Conservation (phyloP, 176 grass and related monocot species). For the Eragrostis nindensis region DNA sequence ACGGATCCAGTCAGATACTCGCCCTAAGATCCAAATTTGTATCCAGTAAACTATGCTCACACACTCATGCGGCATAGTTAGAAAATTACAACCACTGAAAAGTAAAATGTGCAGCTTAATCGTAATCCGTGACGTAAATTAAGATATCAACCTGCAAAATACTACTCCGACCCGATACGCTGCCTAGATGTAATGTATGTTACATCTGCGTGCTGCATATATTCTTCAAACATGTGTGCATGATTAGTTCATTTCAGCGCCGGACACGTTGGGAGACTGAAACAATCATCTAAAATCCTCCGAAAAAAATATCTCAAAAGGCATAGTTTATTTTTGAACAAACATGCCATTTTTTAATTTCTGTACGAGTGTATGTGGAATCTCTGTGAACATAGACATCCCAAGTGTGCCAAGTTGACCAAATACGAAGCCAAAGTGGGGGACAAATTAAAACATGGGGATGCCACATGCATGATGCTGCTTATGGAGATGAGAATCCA, state of each 20-base stretch:
- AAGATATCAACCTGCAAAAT: neutral
- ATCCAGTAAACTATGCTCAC: conserved; percentile 19
- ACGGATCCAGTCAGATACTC: conserved; percentile 14
- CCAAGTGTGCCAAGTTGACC: conserved; percentile 40
- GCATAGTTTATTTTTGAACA: neutral
- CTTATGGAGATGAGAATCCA: conserved; percentile 52
- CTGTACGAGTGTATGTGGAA: neutral
- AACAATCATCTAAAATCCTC: neutral
- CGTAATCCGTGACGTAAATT: neutral
- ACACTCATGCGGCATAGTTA: neutral
- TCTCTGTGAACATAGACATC: neutral
- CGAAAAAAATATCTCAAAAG: too few species aligned
- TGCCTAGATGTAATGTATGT: neutral
- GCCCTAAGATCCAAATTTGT: conserved; percentile 38
- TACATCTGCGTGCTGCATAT: neutral
- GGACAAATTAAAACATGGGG: conserved; percentile 16
- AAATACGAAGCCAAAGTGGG: conserved; percentile 22
- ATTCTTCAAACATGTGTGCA: neutral
- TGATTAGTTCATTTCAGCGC: neutral
- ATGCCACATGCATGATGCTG: conserved; percentile 45
- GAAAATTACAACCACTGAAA: conserved; percentile 3
- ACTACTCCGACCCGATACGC: neutral
- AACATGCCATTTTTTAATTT: neutral
- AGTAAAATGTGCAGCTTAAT: neutral
- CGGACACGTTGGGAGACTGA: neutral